Conservation (phyloP, 352 stramenopile genomes). For the Aphanomyces invadans region DNA sequence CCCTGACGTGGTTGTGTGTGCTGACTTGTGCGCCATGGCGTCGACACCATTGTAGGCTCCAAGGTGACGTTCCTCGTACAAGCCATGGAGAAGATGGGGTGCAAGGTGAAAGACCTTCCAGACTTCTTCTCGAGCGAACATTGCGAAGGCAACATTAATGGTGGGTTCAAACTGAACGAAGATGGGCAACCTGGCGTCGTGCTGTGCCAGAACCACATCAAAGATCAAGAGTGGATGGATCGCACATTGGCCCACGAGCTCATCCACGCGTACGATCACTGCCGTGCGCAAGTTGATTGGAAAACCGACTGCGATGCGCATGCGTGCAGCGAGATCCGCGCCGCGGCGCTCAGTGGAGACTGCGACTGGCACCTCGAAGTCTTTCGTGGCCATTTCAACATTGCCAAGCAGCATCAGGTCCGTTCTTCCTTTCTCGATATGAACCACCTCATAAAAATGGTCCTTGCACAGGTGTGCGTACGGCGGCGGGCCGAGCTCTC, state of each 20-base stretch:
- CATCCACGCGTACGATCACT: constrained; percentile 92
- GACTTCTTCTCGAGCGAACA: constrained; percentile 76
- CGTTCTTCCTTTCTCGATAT: not conserved
- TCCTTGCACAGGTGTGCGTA: constrained; percentile 64
- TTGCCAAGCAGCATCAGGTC: constrained; percentile 85
- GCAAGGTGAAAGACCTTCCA: constrained; percentile 42
- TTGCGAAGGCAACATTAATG: constrained; percentile 80
- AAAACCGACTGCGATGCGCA: constrained; percentile 85
- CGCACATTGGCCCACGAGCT: constrained; percentile 89
- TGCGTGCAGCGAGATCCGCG: constrained; percentile 85
- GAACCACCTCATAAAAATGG: not conserved
- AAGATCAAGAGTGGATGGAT: constrained; percentile 88
- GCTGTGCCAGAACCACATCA: constrained; percentile 87
- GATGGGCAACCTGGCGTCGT: constrained; percentile 63
- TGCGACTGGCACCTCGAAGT: constrained; percentile 90
- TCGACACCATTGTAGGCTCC: constrained; percentile 39
- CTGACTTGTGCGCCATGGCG: no score
- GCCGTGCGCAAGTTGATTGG: constrained; percentile 89
- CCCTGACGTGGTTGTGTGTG: no score
- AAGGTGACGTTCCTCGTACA: constrained; percentile 75
- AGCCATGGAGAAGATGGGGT: constrained; percentile 83
- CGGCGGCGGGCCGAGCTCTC: constrained; percentile 80
- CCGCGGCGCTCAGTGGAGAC: constrained; percentile 76
- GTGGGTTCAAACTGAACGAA: constrained; percentile 77
- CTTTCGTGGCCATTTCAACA: constrained; percentile 86